phyloP scores from a whole-genome alignment of 495 filamentous ascomycete genomes.

The Aspergillus conjunctus region DNA sequence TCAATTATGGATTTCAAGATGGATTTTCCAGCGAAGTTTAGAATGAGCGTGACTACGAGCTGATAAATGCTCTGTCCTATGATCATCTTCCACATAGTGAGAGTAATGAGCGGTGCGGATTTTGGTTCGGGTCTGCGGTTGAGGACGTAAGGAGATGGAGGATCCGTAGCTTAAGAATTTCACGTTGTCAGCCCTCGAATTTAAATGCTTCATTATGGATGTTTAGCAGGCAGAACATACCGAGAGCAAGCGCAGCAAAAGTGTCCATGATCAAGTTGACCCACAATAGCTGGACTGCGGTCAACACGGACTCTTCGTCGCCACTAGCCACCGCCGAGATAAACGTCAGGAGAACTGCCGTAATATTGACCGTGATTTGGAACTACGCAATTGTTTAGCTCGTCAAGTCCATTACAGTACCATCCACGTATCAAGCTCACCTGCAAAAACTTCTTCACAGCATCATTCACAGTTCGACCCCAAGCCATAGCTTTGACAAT shows the following conservation, averaged over 20 bases:
- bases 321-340: slow-evolving; percentile 71
- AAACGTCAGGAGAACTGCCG: slow-evolving; percentile 81
- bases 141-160: slow-evolving; percentile 68
- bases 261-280: slow-evolving; percentile 95
- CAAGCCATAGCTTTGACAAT: slow-evolving; percentile 87
- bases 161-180: slow-evolving; percentile 64
- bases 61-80: slow-evolving; percentile 83
- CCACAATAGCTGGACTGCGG: slow-evolving; percentile 86
- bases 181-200: not conserved
- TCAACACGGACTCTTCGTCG: slow-evolving; percentile 72
- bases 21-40: slow-evolving; percentile 69
- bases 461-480: slow-evolving; percentile 87
- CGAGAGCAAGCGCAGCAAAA: slow-evolving; percentile 87
- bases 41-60: slow-evolving; percentile 72
- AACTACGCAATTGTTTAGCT: slow-evolving; percentile 55
- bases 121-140: slow-evolving; percentile 76
- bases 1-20: slow-evolving; percentile 65
- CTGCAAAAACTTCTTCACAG: slow-evolving; percentile 88
- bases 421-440: slow-evolving; percentile 31
- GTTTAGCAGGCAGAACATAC: slow-evolving; percentile 21
- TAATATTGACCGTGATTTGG: slow-evolving; percentile 91
- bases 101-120: slow-evolving; percentile 72
- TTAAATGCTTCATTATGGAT: not conserved
- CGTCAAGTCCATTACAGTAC: not conserved
- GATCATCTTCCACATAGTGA: slow-evolving; percentile 95